Conservation (phyloP, 2,329 filamentous ascomycete genomes). For the Berkeleyomyces basicola region DNA sequence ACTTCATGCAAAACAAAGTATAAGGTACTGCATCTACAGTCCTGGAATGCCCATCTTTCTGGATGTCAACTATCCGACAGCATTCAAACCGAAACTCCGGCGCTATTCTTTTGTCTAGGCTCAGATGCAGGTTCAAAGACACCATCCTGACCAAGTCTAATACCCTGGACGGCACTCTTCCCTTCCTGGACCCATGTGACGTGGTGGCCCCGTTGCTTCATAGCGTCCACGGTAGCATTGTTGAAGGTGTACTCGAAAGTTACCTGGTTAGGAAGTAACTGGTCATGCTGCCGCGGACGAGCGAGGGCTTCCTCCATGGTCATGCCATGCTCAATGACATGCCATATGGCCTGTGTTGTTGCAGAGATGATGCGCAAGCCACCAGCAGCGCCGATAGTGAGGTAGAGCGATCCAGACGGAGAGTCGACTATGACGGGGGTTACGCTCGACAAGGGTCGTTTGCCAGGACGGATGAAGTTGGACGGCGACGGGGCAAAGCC, state of each 20-base stretch:
- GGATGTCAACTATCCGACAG: too few species aligned
- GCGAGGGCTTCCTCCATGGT: slow-evolving; percentile 45
- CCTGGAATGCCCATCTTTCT: too few species aligned
- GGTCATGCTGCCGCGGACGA: slow-evolving; percentile 60
- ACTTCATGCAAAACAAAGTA: neutral
- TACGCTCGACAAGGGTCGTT: slow-evolving; percentile 71
- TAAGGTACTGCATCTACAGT: neutral
- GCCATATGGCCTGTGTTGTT: slow-evolving; percentile 57
- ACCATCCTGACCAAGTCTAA: slow-evolving; percentile 44
- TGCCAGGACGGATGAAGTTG: slow-evolving; percentile 68
- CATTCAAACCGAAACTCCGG: slow-evolving; percentile 34
- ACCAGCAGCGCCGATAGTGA: slow-evolving; percentile 59
- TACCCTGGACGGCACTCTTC: slow-evolving; percentile 52
- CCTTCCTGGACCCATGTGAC: slow-evolving; percentile 50
- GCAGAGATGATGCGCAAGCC: slow-evolving; percentile 71
- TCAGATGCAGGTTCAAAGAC: slow-evolving; percentile 65
- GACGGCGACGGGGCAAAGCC: slow-evolving; percentile 63
- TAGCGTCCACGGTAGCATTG: slow-evolving; percentile 43
- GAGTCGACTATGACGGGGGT: slow-evolving; percentile 58
- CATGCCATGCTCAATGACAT: slow-evolving; percentile 49
- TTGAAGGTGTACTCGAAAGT: slow-evolving; percentile 54
- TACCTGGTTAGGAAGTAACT: slow-evolving; percentile 55
- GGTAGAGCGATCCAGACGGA: slow-evolving; percentile 44
- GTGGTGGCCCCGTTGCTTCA: slow-evolving; percentile 52
- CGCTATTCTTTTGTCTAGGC: slow-evolving; percentile 56